Evolutionary conservation across 352 stramenopile genomes (phyloP).

Genomic region (Elongisporangium prolatum): DNA sequence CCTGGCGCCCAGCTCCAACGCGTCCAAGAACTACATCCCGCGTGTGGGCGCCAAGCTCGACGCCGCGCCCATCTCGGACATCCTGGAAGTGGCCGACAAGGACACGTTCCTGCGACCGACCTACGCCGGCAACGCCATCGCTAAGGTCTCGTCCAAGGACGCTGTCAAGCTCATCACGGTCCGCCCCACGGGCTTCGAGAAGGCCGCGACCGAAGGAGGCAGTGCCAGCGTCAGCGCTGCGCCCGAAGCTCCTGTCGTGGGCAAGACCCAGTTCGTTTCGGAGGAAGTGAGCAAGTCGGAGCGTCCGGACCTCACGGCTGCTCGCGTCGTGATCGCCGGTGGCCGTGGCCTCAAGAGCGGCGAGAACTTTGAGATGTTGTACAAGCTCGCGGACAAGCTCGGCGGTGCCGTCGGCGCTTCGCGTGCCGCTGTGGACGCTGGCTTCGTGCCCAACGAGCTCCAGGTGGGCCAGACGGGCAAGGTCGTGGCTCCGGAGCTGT

Average conservation of each 20-base stretch:
- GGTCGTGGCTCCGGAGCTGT: slow-evolving; percentile 97
- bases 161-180: slow-evolving; percentile 95
- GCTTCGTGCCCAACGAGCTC: slow-evolving; percentile 98
- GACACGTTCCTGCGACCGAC: slow-evolving; percentile 94
- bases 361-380: slow-evolving; percentile 98
- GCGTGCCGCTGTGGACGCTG: slow-evolving; percentile 97
- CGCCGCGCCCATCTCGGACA: slow-evolving; percentile 94
- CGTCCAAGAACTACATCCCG: slow-evolving; percentile 96
- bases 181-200: slow-evolving; percentile 97
- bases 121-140: slow-evolving; percentile 85
- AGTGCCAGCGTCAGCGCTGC: slow-evolving; percentile 64
- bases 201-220: slow-evolving; percentile 81
- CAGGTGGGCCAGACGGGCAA: slow-evolving; percentile 99
- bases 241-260: slow-evolving; percentile 41
- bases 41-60: slow-evolving; percentile 94
- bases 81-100: slow-evolving; percentile 87
- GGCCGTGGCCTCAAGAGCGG: slow-evolving; percentile 96
- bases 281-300: slow-evolving; percentile 95
- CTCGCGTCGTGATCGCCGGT: slow-evolving; percentile 94
- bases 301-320: slow-evolving; percentile 92
- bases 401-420: slow-evolving; percentile 96
- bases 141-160: slow-evolving; percentile 87
- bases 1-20: slow-evolving; percentile 93
- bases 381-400: slow-evolving; percentile 97
- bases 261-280: slow-evolving; percentile 89